A percentile compares a stretch with the other conserved stretches of the same genome.
Evolutionary conservation across 306 rosid genomes (phyloP).

Genomic region (Sicyos baderoa): DNA sequence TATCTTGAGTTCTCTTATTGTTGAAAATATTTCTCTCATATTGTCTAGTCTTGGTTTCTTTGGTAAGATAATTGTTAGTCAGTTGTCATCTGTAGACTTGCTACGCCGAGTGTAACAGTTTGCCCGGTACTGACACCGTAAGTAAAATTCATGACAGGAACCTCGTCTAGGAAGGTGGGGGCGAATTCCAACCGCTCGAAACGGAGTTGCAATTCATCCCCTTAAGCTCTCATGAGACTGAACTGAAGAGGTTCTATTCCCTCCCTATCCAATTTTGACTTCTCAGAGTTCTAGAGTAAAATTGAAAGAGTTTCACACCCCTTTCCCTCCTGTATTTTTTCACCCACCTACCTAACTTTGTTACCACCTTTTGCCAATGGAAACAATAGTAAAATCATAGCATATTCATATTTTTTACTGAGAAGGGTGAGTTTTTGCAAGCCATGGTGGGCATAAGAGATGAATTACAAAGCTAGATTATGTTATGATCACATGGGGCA

Average conservation of each 20-base stretch:
- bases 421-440: slow-evolving; percentile 10
- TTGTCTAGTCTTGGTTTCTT: not conserved
- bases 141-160: slow-evolving; percentile 45
- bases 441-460: not conserved
- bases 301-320: not conserved
- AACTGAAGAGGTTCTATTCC: slow-evolving; percentile 27
- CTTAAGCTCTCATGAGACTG: slow-evolving; percentile 46
- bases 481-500: not conserved
- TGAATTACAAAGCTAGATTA: not conserved
- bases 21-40: not conserved
- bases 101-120: not conserved
- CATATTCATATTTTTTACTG: not conserved
- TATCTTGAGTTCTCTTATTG: not conserved
- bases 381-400: not conserved
- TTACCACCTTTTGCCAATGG: not conserved
- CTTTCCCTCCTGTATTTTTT: not conserved
- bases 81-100: not conserved
- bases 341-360: not conserved
- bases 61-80: not conserved
- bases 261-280: slow-evolving; percentile 49
- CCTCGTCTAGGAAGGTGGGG: slow-evolving; percentile 97
- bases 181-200: slow-evolving; percentile 39
- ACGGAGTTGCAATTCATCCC: slow-evolving; percentile 66
- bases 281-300: slow-evolving; percentile 1
- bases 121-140: not conserved